These are phyloP conservation scores for Mycena epipterygia DNA, from an alignment of 768 basidiomycete species.

Conservation along the genomic window DNA sequence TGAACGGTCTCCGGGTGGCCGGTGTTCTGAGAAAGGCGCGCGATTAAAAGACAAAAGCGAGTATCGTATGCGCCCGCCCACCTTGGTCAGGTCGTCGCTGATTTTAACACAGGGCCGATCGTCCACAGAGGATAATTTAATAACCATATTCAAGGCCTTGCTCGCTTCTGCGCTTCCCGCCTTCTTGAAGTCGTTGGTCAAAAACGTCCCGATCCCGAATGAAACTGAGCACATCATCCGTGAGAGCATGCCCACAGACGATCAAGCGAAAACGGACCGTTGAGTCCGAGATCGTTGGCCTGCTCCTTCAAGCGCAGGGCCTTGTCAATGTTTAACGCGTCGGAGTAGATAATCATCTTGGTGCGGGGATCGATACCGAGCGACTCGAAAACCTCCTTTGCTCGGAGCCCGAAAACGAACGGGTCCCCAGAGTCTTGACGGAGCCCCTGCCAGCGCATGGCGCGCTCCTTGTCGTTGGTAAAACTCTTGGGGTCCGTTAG, in stretches of 20 bases:
- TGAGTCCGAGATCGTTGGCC: constrained; percentile 80
- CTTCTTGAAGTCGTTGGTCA: constrained; percentile 90
- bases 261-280: constrained; percentile 52
- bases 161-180: constrained; percentile 68
- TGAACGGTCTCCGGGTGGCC: constrained; percentile 73
- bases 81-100: constrained; percentile 92
- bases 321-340: constrained; percentile 80
- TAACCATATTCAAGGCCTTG: constrained; percentile 93
- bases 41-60: not conserved
- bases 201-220: constrained; percentile 94
- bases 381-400: constrained; percentile 77
- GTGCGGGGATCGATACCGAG: constrained; percentile 75
- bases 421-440: constrained; percentile 97
- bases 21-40: constrained; percentile 65
- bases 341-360: constrained; percentile 89
- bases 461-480: constrained; percentile 65
- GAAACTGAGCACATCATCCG: constrained; percentile 65
- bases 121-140: constrained; percentile 87
- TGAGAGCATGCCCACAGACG: constrained; percentile 2
- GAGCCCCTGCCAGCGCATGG: constrained; percentile 82
- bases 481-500: constrained; percentile 65
- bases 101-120: constrained; percentile 89
- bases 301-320: constrained; percentile 78
- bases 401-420: constrained; percentile 80
- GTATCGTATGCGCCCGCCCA: constrained; percentile 30